Conservation (phyloP, 1,139 yeast species). For the Nematodospora anomalae region DNA sequence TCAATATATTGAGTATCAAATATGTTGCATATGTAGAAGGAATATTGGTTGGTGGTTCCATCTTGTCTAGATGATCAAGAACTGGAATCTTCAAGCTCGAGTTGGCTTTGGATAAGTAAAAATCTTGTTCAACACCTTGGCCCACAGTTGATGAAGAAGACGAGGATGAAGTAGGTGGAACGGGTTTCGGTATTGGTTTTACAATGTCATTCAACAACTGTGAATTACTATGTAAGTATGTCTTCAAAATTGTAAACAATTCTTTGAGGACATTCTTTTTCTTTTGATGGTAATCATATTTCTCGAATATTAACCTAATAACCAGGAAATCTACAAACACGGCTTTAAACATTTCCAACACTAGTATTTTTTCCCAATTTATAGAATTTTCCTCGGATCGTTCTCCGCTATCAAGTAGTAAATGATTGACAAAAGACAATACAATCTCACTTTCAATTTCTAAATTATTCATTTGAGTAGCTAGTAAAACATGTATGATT, state of each 20-base stretch:
- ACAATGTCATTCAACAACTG: constrained; percentile 37
- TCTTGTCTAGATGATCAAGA: constrained; percentile 75
- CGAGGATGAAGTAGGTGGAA: constrained; percentile 4
- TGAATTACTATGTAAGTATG: constrained; percentile 29
- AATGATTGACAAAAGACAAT: constrained; percentile 69
- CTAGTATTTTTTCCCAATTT: constrained; percentile 71
- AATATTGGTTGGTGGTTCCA: constrained; percentile 61
- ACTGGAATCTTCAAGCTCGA: constrained; percentile 52
- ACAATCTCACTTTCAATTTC: constrained; percentile 81
- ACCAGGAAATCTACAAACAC: constrained; percentile 57
- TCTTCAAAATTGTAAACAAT: constrained; percentile 49
- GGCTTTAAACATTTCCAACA: constrained; percentile 69
- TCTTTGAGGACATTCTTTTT: constrained; percentile 65
- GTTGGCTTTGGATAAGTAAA: constrained; percentile 24
- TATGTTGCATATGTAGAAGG: constrained; percentile 65
- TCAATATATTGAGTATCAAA: constrained; percentile 55
- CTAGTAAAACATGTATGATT: constrained; percentile 59
- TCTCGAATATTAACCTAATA: constrained; percentile 53
- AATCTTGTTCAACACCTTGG: neutral
- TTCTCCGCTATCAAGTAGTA: constrained; percentile 36
- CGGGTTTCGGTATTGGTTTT: constrained; percentile 19
- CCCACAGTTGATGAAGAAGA: constrained; percentile 2
- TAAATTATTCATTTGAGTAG: constrained; percentile 59
- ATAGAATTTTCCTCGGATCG: constrained; percentile 4
- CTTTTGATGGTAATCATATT: constrained; percentile 59